Evolutionary conservation across 2,329 filamentous ascomycete species (phyloP), one percentile per base, ranked within the genome.

Genomic region (Cladosporium austrohemisphaericum): DNA sequence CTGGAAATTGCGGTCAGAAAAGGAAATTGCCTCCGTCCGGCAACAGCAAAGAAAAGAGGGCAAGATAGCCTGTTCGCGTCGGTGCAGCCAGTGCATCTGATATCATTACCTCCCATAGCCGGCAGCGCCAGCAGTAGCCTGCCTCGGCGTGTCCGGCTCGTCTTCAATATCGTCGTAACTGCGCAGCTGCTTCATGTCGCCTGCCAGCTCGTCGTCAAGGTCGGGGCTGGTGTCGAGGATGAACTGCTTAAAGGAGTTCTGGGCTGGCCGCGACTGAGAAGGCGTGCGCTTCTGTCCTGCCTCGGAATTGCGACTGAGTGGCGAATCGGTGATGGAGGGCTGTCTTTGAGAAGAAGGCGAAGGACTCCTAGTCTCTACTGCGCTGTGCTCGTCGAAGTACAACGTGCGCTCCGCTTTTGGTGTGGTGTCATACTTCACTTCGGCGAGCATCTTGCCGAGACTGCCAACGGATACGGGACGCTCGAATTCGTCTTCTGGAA

Each of bases 401-500:
- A 67, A 14, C 4, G 67, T 60, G 50, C 68, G 68, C 38, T 74
- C 70, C 1, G 56, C 59, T 8, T 64, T 71, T 1, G 72, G 73
- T 2, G 73, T 76, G 19, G 65, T 71, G 20, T 75, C 73, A 25
- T 68, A 60, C 29, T 67, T 71, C 35, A 75, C 71, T 44, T 67
- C 68, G 41, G 74, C 71, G 8, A 68, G 60, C 45, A 73, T 62
- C 49, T 64, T 70, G 31, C 62, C 63, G n/a, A 75, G 55, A 53
- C 66, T 71, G 22, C 58, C 63, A 5, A 68, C 66, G 9, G 65
- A 68, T 13, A 65, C 63, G 3, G 72, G 72, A 2, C 72, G 61
- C 46, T 74, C 71, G 37, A 70, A 72, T 9, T 71, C 67, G 52
- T 75, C 73, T 37, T 75, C 73, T 38, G 72, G 68, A 4, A 74